Evolutionary conservation across 495 filamentous ascomycete species (phyloP).

Genomic region (Pyronema omphalodes): DNA sequence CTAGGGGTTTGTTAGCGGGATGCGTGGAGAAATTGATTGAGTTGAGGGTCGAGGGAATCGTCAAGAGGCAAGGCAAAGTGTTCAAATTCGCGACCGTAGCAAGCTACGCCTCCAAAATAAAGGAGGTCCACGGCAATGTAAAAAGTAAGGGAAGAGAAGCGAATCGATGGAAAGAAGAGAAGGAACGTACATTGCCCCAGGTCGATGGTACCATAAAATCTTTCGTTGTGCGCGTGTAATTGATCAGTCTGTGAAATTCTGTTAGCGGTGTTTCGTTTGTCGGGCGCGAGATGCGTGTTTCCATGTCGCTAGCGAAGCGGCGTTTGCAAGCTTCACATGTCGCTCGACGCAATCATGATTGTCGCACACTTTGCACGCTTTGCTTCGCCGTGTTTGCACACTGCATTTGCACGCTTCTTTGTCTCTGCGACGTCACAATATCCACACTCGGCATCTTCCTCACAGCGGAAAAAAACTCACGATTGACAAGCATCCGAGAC

Average conservation of each 20-base stretch:
- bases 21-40: constrained; percentile 7
- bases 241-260: constrained; percentile 52
- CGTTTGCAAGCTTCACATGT: neutral
- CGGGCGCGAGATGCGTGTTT: no score
- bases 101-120: constrained; percentile 3
- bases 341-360: no score
- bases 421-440: neutral
- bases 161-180: constrained; percentile 9
- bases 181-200: constrained; percentile 64
- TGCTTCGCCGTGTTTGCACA: neutral
- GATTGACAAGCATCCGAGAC: constrained; percentile 86
- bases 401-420: neutral
- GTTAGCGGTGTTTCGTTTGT: no score
- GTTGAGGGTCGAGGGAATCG: neutral
- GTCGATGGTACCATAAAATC: constrained; percentile 98
- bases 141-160: constrained; percentile 4
- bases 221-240: constrained; percentile 87
- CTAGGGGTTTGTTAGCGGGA: constrained; percentile 25
- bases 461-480: constrained; percentile 34
- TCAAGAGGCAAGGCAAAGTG: neutral
- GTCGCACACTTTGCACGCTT: no score
- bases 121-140: neutral
- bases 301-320: neutral
- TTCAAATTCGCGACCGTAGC: neutral
- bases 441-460: neutral